A percentile compares a stretch with the other conserved stretches of the same genome.
Conservation (phyloP, 192 early-diverging fungal species). For the Oehlia diaphana region DNA sequence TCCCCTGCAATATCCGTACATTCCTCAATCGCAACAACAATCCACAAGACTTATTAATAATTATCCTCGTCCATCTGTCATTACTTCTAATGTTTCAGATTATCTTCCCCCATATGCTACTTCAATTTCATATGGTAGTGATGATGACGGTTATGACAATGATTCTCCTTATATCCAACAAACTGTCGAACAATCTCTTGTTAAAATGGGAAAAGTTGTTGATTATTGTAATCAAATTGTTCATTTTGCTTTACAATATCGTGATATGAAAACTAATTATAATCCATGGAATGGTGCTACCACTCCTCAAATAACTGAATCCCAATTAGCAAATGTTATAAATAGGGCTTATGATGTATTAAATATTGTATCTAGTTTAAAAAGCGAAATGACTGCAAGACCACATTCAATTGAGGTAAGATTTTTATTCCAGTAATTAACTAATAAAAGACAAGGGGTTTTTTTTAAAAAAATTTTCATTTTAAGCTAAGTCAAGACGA, state of each 20-base stretch:
- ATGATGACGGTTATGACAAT: not conserved
- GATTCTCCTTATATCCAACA: conserved; percentile 15
- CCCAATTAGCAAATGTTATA: conserved; percentile 6
- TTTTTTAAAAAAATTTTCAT: not conserved
- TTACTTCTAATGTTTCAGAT: not conserved
- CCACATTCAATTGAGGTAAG: not conserved
- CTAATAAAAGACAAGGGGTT: not conserved
- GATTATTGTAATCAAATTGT: conserved; percentile 15
- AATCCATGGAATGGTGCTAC: not conserved
- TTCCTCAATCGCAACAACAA: not conserved
- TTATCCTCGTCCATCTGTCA: not conserved
- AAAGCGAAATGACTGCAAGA: not conserved
- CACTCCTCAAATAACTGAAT: not conserved
- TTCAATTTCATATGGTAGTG: not conserved
- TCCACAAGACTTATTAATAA: not conserved
- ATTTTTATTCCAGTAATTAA: not conserved
- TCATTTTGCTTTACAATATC: conserved; percentile 8
- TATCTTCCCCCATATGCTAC: not conserved
- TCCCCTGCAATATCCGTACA: not conserved
- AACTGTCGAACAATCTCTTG: conserved; percentile 3
- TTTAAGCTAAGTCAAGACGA: not conserved
- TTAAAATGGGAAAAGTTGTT: conserved; percentile 4
- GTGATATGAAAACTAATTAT: not conserved
- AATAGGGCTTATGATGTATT: conserved; percentile 13
- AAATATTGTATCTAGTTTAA: conserved; percentile 2